Percentiles rank a stretch among this genome's conserved stretches.
These are phyloP conservation scores for Stenogyne calaminthoides DNA, from an alignment of 305 asterid genomes.

Conservation along the genomic window DNA sequence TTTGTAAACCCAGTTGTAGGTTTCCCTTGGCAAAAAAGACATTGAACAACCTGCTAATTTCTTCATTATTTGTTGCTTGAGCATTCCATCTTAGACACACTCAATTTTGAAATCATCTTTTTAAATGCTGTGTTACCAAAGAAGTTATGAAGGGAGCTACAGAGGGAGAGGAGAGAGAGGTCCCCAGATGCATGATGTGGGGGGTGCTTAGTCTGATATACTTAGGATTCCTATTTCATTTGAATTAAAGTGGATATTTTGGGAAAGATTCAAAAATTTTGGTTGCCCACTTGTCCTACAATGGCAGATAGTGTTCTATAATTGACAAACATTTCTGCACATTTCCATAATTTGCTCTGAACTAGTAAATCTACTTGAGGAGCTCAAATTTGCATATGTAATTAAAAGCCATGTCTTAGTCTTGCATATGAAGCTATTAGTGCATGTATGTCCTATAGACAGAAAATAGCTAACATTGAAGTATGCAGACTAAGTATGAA, in stretches of 20 bases:
- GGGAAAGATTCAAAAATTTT: neutral
- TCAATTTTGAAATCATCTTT: neutral
- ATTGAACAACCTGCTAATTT: conserved; percentile 12
- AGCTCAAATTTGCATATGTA: conserved; percentile 19
- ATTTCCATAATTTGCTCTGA: neutral
- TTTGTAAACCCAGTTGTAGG: neutral
- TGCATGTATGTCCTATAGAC: neutral
- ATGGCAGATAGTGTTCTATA: conserved; percentile 1
- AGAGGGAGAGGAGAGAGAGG: neutral
- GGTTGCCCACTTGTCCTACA: conserved; percentile 1
- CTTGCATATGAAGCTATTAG: neutral
- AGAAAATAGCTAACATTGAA: neutral
- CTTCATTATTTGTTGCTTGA: conserved; percentile 11
- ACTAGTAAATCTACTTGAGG: conserved; percentile 8
- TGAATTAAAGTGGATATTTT: neutral
- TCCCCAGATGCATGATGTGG: neutral
- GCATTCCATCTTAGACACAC: neutral
- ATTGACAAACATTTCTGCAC: neutral
- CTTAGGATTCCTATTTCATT: neutral
- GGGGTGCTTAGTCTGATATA: neutral
- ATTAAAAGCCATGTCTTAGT: neutral
- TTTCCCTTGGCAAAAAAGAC: conserved; percentile 3
- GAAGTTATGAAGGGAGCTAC: conserved; percentile 2
- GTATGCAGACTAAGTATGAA: neutral
- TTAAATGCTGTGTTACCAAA: neutral